Percentiles rank a stretch among this genome's conserved stretches.
Conservation (phyloP, 1,284 basidiomycete species). For the Caloboletus firmus region DNA sequence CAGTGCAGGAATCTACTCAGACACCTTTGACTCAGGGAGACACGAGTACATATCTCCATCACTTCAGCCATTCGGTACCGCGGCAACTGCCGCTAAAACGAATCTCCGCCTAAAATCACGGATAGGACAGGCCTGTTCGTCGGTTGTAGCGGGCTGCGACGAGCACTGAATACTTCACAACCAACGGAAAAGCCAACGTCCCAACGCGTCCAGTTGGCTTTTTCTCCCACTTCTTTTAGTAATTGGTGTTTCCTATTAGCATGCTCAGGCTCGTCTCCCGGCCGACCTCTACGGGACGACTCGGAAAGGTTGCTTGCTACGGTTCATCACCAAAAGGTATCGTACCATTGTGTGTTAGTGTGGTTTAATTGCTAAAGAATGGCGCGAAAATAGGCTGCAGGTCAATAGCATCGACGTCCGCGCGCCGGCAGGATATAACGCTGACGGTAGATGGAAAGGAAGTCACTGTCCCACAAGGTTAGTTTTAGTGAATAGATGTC, state of each 20-base stretch:
- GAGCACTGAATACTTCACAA: conserved; percentile 26
- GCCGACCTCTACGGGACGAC: conserved; percentile 62
- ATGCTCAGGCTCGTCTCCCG: conserved; percentile 70
- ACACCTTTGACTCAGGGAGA: neutral
- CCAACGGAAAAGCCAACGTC: conserved; percentile 17
- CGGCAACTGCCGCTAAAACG: conserved; percentile 18
- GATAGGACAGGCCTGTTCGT: conserved; percentile 14
- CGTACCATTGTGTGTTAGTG: conserved; percentile 9
- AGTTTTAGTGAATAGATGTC: conserved; percentile 17
- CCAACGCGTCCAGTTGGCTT: conserved; percentile 20
- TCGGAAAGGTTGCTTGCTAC: conserved; percentile 58
- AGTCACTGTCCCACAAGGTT: conserved; percentile 90
- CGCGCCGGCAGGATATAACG: conserved; percentile 77
- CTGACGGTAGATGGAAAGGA: conserved; percentile 92
- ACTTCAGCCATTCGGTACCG: neutral
- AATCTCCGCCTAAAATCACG: conserved; percentile 28
- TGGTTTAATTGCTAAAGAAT: neutral
- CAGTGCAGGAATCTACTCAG: too few relatives aligned
- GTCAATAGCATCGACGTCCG: conserved; percentile 63
- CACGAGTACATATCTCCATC: too few relatives aligned
- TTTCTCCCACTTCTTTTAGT: conserved; percentile 9
- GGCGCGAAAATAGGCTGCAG: conserved; percentile 46
- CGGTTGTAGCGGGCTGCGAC: conserved; percentile 28
- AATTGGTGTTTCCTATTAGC: conserved; percentile 24
- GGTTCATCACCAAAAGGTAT: conserved; percentile 46